These are phyloP conservation scores for Thelonectria rubi DNA, from an alignment of 2,329 filamentous ascomycete genomes.

Conservation along the genomic window DNA sequence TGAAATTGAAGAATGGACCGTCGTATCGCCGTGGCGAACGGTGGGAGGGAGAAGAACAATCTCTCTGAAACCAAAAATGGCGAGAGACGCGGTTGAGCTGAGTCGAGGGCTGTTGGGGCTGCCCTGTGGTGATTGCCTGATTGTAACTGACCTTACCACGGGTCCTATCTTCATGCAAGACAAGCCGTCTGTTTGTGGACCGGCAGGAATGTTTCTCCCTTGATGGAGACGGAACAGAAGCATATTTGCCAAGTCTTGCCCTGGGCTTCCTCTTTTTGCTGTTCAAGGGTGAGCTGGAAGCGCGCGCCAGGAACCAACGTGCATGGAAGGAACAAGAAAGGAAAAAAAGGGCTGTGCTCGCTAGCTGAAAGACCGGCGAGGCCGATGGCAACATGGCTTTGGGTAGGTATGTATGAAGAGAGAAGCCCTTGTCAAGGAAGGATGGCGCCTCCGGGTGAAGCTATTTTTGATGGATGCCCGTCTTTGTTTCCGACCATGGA, in stretches of 20 bases:
- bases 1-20: too few relatives aligned
- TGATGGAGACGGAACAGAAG: too few relatives aligned
- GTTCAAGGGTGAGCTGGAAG: not conserved
- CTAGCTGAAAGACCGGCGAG: not conserved
- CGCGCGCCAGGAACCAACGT: constrained; percentile 16
- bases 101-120: too few relatives aligned
- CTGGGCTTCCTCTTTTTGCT: too few relatives aligned
- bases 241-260: too few relatives aligned
- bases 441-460: not conserved
- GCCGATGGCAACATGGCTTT: not conserved
- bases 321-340: not conserved
- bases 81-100: too few relatives aligned
- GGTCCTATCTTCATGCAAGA: too few relatives aligned
- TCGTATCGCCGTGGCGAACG: not conserved
- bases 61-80: not conserved
- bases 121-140: too few relatives aligned
- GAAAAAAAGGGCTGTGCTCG: not conserved
- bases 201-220: too few relatives aligned
- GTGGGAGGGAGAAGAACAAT: not conserved
- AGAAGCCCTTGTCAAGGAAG: not conserved
- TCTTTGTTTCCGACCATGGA: not conserved
- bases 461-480: not conserved
- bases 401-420: too few relatives aligned
- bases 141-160: too few relatives aligned
- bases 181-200: too few relatives aligned